phyloP scores from a whole-genome alignment of 768 basidiomycete genomes.

The Tephrocybe sp. region DNA sequence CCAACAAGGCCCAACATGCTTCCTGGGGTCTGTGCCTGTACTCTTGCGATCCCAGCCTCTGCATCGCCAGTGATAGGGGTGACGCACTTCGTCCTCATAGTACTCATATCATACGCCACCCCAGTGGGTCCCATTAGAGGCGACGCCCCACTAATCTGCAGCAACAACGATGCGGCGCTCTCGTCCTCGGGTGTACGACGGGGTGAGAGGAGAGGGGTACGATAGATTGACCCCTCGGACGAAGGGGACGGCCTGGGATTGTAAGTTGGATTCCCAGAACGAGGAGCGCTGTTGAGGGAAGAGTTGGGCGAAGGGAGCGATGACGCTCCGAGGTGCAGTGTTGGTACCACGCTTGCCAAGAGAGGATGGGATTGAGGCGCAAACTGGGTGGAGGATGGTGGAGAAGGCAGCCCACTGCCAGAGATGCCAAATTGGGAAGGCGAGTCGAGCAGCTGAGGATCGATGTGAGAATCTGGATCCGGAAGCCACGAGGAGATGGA shows the following conservation, averaged over 20 bases:
- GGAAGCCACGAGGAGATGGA: conserved; percentile 72
- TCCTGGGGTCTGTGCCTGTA: conserved; percentile 22
- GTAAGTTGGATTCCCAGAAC: background rate
- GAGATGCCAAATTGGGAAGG: conserved; percentile 30
- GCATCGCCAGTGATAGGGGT: background rate
- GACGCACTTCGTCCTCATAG: conserved; percentile 6
- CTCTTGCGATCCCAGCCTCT: background rate
- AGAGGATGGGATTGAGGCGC: background rate
- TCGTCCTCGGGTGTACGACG: conserved; percentile 64
- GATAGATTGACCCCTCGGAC: conserved; percentile 7
- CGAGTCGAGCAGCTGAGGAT: conserved; percentile 30
- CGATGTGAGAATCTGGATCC: conserved; percentile 25
- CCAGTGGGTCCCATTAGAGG: conserved; percentile 18
- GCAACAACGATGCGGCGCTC: conserved; percentile 62
- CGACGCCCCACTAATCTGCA: conserved; percentile 59
- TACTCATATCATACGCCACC: conserved; percentile 12
- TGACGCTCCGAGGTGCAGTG: conserved; percentile 8
- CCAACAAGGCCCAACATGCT: conserved; percentile 20
- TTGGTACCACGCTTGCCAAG: background rate
- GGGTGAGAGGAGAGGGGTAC: conserved; percentile 12
- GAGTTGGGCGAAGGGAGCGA: background rate
- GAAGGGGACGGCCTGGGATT: background rate
- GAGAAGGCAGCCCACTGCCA: conserved; percentile 26
- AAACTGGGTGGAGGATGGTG: conserved; percentile 9
- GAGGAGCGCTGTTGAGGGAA: too few species aligned